A percentile compares a stretch with the other conserved stretches of the same genome.
phyloP scores from a whole-genome alignment of 2,329 filamentous ascomycete genomes.

The Lachnellula subtilissima region DNA sequence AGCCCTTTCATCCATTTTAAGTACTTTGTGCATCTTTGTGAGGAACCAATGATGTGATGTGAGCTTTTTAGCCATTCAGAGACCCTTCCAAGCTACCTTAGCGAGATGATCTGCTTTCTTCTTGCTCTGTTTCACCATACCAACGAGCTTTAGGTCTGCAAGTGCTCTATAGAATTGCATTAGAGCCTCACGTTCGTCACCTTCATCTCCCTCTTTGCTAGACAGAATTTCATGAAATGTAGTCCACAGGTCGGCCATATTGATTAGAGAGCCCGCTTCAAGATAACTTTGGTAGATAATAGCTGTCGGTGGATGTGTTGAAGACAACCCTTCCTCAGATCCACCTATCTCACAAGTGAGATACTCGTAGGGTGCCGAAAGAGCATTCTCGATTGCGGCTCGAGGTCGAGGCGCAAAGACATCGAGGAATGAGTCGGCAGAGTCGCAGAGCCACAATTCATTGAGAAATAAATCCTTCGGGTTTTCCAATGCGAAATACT shows the following conservation, averaged over 20 bases:
- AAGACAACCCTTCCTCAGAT: constrained; percentile 44
- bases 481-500: constrained; percentile 38
- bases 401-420: constrained; percentile 73
- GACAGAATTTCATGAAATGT: constrained; percentile 63
- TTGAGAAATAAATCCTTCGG: constrained; percentile 53
- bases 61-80: constrained; percentile 38
- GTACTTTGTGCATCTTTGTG: background rate
- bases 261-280: constrained; percentile 72
- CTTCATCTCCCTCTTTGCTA: constrained; percentile 32
- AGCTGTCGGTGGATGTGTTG: constrained; percentile 64
- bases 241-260: constrained; percentile 73
- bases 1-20: background rate
- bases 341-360: constrained; percentile 67
- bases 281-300: constrained; percentile 75
- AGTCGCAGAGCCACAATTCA: constrained; percentile 73
- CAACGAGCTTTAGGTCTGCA: constrained; percentile 79
- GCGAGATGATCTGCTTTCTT: constrained; percentile 91
- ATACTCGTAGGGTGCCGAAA: constrained; percentile 72
- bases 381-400: constrained; percentile 63
- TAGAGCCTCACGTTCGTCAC: constrained; percentile 53
- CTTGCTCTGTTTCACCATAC: constrained; percentile 81
- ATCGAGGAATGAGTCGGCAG: constrained; percentile 62
- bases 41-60: background rate
- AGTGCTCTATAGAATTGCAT: constrained; percentile 80
- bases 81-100: constrained; percentile 76